A percentile compares a stretch with the other conserved stretches of the same genome.
Evolutionary conservation across 169 alveolate genomes (phyloP).

Genomic region (Plasmodium yoelii): DNA sequence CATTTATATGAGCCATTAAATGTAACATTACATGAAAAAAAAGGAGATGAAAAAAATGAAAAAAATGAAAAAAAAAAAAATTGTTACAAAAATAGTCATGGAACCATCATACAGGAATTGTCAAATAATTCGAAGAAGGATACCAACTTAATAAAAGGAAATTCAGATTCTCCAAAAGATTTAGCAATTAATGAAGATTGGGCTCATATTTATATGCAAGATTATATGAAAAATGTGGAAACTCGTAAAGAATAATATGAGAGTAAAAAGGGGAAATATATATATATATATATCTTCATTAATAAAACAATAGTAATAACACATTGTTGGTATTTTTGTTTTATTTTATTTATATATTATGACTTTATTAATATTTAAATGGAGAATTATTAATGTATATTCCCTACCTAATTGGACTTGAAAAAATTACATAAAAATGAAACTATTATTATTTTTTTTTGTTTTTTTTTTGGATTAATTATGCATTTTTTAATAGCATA

Average conservation of each 20-base stretch:
- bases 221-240: constrained; percentile 60
- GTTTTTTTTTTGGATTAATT: no score
- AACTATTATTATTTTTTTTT: no score
- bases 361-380: no score
- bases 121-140: background rate
- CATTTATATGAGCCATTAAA: constrained; percentile 56
- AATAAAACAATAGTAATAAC: no score
- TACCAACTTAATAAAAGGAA: constrained; percentile 14
- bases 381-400: no score
- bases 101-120: background rate
- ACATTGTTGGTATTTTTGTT: no score
- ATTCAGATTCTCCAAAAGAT: background rate
- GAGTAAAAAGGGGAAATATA: background rate
- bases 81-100: background rate
- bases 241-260: constrained; percentile 2
- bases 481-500: no score
- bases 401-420: no score
- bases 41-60: background rate
- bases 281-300: no score
- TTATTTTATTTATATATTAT: no score
- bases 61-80: background rate
- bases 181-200: constrained; percentile 41
- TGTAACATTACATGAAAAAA: constrained; percentile 30
- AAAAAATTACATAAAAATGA: no score
- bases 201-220: constrained; percentile 56